Percentiles rank a stretch among this genome's conserved stretches.
Evolutionary conservation across 116 monocot genomes (phyloP).

Genomic region (Thalassia testudinum): DNA sequence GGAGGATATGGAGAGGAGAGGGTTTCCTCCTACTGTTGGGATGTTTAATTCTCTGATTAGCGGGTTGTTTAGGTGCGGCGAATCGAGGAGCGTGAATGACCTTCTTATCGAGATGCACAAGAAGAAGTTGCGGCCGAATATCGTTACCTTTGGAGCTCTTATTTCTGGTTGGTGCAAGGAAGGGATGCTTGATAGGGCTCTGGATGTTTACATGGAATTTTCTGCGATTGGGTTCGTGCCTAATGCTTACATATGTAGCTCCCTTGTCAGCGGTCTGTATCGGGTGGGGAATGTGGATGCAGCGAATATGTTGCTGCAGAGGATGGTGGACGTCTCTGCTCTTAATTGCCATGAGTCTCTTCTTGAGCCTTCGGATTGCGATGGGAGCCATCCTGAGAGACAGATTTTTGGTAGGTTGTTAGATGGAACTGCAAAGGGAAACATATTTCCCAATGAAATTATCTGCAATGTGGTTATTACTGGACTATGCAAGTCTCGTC

Average conservation of each 20-base stretch:
- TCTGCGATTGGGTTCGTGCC: slow-evolving; percentile 30
- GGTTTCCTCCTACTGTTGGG: slow-evolving; percentile 54
- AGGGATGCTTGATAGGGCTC: slow-evolving; percentile 46
- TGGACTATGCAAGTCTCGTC: slow-evolving; percentile 58
- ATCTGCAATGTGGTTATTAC: slow-evolving; percentile 63
- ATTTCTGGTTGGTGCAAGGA: slow-evolving; percentile 80
- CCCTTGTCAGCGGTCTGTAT: slow-evolving; percentile 54
- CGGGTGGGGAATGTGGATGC: slow-evolving; percentile 52
- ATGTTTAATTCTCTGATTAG: slow-evolving; percentile 69
- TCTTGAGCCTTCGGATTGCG: slow-evolving; percentile 3
- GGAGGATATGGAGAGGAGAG: slow-evolving; percentile 48
- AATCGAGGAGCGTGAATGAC: slow-evolving; percentile 21
- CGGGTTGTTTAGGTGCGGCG: slow-evolving; percentile 41
- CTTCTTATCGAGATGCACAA: slow-evolving; percentile 36
- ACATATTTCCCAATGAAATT: slow-evolving; percentile 40
- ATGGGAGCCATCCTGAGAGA: slow-evolving; percentile 3
- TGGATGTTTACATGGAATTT: slow-evolving; percentile 58
- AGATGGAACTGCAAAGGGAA: slow-evolving; percentile 9
- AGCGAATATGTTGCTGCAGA: slow-evolving; percentile 62
- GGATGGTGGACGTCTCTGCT: slow-evolving; percentile 31
- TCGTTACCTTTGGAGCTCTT: slow-evolving; percentile 67
- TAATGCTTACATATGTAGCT: slow-evolving; percentile 54
- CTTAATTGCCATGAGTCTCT: slow-evolving; percentile 13
- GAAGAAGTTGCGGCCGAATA: slow-evolving; percentile 37
- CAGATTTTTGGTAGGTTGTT: slow-evolving; percentile 13